Base-by-base conservation (phyloP, 441 rosid genomes). In the Melastoma candidum region DNA sequence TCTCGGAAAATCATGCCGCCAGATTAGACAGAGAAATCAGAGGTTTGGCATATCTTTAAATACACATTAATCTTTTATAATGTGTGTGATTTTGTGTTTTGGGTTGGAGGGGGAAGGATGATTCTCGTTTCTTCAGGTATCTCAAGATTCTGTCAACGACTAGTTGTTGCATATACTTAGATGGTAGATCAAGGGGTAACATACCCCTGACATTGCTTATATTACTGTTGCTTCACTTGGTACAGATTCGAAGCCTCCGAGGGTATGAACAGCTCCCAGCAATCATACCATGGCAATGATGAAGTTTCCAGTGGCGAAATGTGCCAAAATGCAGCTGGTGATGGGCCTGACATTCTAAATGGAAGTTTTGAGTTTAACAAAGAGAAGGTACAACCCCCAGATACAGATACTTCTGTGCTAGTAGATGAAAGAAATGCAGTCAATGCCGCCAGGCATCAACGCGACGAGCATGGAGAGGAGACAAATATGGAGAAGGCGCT, bases 1-100 rank as follows among this genome's bases (percentile, higher is more conserved):
- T 11, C 65, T 50, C 26, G 95, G 95, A 49, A 92, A 82, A 71
- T 92, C 95, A 12, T 85, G 97, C 71, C 87, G 95, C 43, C 83
- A 79, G 65, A 71, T 79, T 57, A 77, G 76, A 68, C 82, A 67
- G 43, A 77, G 63, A 47, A 94, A 85, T 65, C 62, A 86, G 60
- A 81, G 95, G 98, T 84, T 48, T 12, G 7, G 1, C 36, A 29
- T 29, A 29, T 3, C 36, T 29, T 29, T 29, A 29, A 29, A 29
- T 29, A 29, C 36, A 3, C 7, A 29, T 29, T 29, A 29, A 3
- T 29, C 3, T 3, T 29, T 6, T 29, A 6, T 29, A 3, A 29
- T 29, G 36, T 29, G 7, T 29, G 5, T 29, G 36, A 29, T 3
- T 29, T 29, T 29, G 36, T 29, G 36, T 29, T 17, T 17, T 17